Evolutionary conservation across 306 rosid genomes (phyloP).

Genomic region (Rosa rugosa): DNA sequence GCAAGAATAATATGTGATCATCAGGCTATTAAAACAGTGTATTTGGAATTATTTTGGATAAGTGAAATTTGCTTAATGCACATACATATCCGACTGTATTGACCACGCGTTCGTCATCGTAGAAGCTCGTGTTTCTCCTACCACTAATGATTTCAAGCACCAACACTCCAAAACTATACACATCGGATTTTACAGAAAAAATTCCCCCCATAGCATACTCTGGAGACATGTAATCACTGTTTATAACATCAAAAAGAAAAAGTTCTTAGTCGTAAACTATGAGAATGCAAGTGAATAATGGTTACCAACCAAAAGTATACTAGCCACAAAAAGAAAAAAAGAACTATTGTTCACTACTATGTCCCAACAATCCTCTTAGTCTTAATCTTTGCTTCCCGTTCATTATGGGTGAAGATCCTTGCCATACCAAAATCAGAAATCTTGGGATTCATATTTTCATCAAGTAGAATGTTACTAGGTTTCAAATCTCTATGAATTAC

Average conservation of each 20-base stretch:
- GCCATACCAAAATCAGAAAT: background rate
- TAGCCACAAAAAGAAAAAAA: too few relatives aligned
- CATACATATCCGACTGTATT: background rate
- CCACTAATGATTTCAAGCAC: background rate
- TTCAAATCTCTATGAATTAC: slow-evolving; percentile 3
- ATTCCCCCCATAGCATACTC: background rate
- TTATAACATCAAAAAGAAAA: background rate
- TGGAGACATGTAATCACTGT: background rate
- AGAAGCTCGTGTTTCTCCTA: background rate
- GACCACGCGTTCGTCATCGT: background rate
- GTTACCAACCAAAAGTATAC: too few relatives aligned
- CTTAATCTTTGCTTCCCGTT: background rate
- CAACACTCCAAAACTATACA: background rate
- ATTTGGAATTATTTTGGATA: background rate
- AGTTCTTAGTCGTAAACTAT: background rate
- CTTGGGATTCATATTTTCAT: slow-evolving; percentile 3
- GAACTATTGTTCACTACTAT: too few relatives aligned
- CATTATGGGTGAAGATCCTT: slow-evolving; percentile 1
- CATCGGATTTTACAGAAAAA: background rate
- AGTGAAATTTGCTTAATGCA: background rate
- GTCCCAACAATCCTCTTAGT: slow-evolving; percentile 27
- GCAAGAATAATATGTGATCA: background rate
- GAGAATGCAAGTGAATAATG: background rate
- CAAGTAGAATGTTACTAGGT: slow-evolving; percentile 26
- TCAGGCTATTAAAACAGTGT: background rate